phyloP scores from a whole-genome alignment of 345 rosid species.

The Linum trigynum region DNA sequence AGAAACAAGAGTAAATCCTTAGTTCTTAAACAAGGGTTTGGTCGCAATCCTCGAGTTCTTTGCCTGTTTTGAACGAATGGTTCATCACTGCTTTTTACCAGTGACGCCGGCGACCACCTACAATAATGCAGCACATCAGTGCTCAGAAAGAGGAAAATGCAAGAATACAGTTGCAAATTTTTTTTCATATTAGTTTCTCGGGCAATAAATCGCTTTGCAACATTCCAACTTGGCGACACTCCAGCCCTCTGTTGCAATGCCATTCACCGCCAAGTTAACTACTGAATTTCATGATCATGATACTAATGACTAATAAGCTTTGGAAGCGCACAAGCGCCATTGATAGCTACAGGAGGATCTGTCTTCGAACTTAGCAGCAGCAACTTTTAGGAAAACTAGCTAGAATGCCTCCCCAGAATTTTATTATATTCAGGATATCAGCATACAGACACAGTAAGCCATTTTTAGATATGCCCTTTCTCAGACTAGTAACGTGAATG shows the following conservation, averaged over 20 bases:
- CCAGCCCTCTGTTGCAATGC: neutral
- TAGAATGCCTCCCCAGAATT: neutral
- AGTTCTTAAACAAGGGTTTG: neutral
- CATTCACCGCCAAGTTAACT: neutral
- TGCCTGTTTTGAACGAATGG: neutral
- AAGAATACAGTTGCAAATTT: neutral
- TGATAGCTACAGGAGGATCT: neutral
- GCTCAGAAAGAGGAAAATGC: neutral
- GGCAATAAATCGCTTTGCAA: neutral
- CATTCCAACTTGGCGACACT: neutral
- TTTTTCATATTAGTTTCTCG: neutral
- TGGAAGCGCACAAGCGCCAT: neutral
- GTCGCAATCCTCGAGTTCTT: neutral
- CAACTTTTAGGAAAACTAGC: neutral
- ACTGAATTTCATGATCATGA: neutral
- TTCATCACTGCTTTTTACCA: conserved; percentile 1
- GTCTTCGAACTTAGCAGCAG: neutral
- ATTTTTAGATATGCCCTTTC: too few species aligned
- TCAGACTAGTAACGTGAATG: neutral
- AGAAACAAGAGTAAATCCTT: too few species aligned
- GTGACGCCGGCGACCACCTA: conserved; percentile 4
- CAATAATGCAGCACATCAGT: neutral
- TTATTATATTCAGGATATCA: neutral
- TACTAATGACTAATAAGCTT: neutral
- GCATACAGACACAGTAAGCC: neutral